Evolutionary conservation across 176 grass and related monocot species (phyloP).

Genomic region (barley (Hordeum vulgare)): DNA sequence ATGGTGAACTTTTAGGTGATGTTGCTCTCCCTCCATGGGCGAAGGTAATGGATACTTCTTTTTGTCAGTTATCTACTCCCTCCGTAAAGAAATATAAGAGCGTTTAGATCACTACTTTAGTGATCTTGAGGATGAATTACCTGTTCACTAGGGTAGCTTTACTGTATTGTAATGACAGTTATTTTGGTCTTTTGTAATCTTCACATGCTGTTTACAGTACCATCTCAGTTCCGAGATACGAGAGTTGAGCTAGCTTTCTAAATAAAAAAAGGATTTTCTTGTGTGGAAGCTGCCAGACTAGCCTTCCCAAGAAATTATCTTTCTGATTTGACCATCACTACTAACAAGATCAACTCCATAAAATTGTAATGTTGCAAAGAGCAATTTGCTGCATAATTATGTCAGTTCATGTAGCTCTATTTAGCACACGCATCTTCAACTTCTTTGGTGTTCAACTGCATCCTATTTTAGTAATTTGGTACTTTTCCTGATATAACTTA

Average conservation of each 20-base stretch:
- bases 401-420: not conserved
- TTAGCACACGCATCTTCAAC: not conserved
- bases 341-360: not conserved
- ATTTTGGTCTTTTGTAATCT: not conserved
- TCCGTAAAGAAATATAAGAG: too few species aligned
- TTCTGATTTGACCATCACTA: not conserved
- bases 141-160: not conserved
- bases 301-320: not conserved
- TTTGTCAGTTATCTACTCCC: not conserved
- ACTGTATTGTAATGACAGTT: not conserved
- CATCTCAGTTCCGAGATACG: not conserved
- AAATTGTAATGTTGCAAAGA: constrained; percentile 3
- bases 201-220: not conserved
- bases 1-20: constrained; percentile 90
- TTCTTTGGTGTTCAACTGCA: not conserved
- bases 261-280: not conserved
- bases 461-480: not conserved
- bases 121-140: constrained; percentile 7
- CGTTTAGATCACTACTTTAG: too few species aligned
- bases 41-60: constrained; percentile 42
- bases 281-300: not conserved
- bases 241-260: constrained; percentile 1
- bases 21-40: constrained; percentile 94
- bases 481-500: constrained; percentile 16
- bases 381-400: not conserved